Percentiles rank a stretch among this genome's conserved stretches.
Conservation (phyloP, 768 basidiomycete species). For the Pleurotus eryngii region DNA sequence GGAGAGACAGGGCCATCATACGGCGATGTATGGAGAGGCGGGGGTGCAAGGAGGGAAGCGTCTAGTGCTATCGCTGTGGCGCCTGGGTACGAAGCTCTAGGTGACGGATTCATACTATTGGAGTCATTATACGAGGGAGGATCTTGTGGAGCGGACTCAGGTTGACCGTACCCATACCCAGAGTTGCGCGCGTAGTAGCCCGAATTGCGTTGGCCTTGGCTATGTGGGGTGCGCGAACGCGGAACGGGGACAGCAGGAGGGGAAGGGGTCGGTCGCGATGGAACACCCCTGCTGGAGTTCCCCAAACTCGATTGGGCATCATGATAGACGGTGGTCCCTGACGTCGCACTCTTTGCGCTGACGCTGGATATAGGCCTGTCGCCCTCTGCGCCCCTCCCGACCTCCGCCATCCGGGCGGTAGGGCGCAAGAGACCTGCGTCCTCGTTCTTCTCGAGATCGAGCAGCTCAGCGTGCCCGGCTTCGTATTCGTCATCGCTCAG, state of each 20-base stretch:
- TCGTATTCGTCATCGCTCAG: constrained; percentile 45
- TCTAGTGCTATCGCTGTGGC: constrained; percentile 1
- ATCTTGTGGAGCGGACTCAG: not conserved
- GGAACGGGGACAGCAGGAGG: constrained; percentile 33
- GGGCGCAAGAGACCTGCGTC: constrained; percentile 15
- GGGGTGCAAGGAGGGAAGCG: constrained; percentile 4
- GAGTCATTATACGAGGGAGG: constrained; percentile 2
- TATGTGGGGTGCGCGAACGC: not conserved
- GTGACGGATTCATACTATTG: not conserved
- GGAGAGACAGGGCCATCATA: not conserved
- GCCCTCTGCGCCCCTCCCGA: constrained; percentile 37
- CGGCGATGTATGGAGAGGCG: too few relatives aligned
- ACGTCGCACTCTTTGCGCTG: constrained; percentile 50
- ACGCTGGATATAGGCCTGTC: constrained; percentile 55
- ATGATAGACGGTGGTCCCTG: constrained; percentile 58
- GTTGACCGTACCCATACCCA: not conserved
- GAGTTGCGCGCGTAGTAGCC: not conserved
- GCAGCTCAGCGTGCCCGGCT: constrained; percentile 35
- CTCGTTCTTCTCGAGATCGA: constrained; percentile 13
- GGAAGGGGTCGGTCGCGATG: constrained; percentile 22
- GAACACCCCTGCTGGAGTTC: constrained; percentile 2
- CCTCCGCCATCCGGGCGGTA: constrained; percentile 25
- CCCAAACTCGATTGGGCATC: constrained; percentile 37
- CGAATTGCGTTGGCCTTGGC: not conserved
- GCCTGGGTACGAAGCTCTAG: not conserved